Base-by-base conservation (phyloP, 208 protist genomes). In the Leishmania tarentolae region DNA sequence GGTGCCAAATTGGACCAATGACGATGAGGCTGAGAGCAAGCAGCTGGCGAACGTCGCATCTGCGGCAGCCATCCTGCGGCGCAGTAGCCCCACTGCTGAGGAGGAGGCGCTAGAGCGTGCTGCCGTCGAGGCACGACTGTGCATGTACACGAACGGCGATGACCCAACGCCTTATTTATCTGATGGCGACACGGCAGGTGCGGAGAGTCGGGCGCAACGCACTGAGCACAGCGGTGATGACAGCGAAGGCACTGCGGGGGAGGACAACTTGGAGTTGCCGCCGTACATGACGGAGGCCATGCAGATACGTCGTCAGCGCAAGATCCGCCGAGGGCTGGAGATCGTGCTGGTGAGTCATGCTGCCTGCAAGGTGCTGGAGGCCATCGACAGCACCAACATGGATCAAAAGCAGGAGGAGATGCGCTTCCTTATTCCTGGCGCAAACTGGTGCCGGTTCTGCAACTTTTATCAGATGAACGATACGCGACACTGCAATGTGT, bases 401-500 rank as follows among this genome's bases (percentile, higher is more conserved):
- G 84, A 79, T 21, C 70, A 35, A 3, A 81, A 83, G 46, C 70
- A 82, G 66, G 81, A 90, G 73, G 86, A 95, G 83, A 88, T 97
- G 84, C 42, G 66, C 44, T 86, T 92, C 63, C 82, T 97, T 3
- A 82, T 97, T 11, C 82, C 79, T 21, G 86, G 88, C 28, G 85
- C 83, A 7, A 77, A 81, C 68, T 87, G 71, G 76, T 97, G 93
- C 83, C 86, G 77, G 19, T 88, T 90, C 79, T 95, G 93, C 83
- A 76, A 70, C 24, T 83, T 93, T 57, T 97, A 95, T 81, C 90
- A 93, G 83, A 84, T 94, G 66, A 83, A 93, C 28, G 85, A 91
- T 50, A 93, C 90, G 37, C 91, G 95, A 35, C 97, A 98, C 87
- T 98, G 97, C 85, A 75, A 57, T 17, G 75, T 74, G 24, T 98